These are phyloP conservation scores for Chlorella sp. DNA, from an alignment of 139 green algal genomes.

Conservation along the genomic window DNA sequence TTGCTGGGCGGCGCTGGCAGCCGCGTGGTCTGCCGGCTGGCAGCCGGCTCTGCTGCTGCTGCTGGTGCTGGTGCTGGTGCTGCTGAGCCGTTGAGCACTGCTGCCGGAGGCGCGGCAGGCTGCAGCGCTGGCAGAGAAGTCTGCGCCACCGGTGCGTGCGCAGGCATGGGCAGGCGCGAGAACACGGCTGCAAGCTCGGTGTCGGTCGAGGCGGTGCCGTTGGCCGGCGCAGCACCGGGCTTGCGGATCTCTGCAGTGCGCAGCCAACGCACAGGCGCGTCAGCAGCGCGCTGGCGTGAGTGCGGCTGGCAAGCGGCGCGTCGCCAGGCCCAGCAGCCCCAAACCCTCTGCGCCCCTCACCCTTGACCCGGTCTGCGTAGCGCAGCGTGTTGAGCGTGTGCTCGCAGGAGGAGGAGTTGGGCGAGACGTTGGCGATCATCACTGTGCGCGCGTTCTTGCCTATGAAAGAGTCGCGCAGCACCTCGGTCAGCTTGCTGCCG, in stretches of 20 bases:
- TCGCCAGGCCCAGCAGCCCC: too few relatives aligned
- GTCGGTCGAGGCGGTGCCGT: not conserved
- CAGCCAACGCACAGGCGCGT: too few relatives aligned
- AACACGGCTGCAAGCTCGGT: not conserved
- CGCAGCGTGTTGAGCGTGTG: conserved; percentile 98
- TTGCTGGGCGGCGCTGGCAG: too few relatives aligned
- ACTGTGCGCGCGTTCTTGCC: conserved; percentile 86
- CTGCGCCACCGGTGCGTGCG: not conserved
- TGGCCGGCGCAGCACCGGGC: conserved; percentile 3
- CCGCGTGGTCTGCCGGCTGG: too few relatives aligned
- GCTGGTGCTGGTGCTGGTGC: conserved; percentile 1
- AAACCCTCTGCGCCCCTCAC: not conserved
- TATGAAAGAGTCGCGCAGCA: conserved; percentile 59
- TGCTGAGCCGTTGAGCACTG: not conserved
- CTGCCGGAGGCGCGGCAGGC: not conserved
- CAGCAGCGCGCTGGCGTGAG: too few relatives aligned
- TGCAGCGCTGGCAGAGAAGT: not conserved
- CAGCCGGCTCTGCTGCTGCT: too few relatives aligned
- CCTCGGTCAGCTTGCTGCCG: conserved; percentile 91
- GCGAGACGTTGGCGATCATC: conserved; percentile 98
- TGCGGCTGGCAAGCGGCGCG: too few relatives aligned
- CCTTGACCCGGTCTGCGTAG: conserved; percentile 97
- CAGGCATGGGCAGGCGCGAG: not conserved
- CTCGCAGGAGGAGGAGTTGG: conserved; percentile 84
- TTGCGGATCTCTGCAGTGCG: conserved; percentile 31